phyloP scores from a whole-genome alignment of 2,329 filamentous ascomycete genomes.

The Fusarium setosum region DNA sequence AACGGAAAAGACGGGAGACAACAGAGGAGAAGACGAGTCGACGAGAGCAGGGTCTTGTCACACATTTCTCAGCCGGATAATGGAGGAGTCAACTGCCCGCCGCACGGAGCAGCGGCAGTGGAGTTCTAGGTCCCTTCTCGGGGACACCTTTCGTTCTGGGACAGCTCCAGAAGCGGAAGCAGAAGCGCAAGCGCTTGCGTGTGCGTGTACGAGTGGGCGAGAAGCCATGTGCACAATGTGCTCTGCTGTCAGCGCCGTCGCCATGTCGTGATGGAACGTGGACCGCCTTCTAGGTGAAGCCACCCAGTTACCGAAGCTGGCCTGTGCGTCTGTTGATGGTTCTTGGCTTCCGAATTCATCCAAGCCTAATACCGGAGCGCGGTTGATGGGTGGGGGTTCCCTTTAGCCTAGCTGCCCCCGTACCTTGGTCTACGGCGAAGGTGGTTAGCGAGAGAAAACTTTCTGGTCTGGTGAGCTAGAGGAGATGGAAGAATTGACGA shows the following conservation, averaged over 20 bases:
- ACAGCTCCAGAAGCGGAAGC: background rate
- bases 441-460: conserved; percentile 24
- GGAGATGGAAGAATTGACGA: conserved; percentile 22
- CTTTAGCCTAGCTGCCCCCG: background rate
- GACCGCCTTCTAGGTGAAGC: conserved; percentile 25
- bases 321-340: conserved; percentile 17
- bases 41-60: background rate
- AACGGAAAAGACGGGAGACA: conserved; percentile 1
- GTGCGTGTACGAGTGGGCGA: conserved; percentile 20
- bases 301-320: conserved; percentile 23
- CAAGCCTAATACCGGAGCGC: conserved; percentile 19
- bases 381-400: conserved; percentile 15
- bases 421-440: background rate
- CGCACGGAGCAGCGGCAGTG: conserved; percentile 26
- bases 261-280: conserved; percentile 27
- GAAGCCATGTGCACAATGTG: background rate
- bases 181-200: conserved; percentile 13
- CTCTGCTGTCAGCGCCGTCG: background rate
- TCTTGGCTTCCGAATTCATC: conserved; percentile 35
- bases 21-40: background rate
- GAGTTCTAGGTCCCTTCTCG: conserved; percentile 34
- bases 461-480: conserved; percentile 41
- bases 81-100: conserved; percentile 16
- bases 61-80: conserved; percentile 7
- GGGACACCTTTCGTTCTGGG: conserved; percentile 9